These are phyloP conservation scores for Trametes punicea DNA, from an alignment of 768 basidiomycete species.

Conservation along the genomic window DNA sequence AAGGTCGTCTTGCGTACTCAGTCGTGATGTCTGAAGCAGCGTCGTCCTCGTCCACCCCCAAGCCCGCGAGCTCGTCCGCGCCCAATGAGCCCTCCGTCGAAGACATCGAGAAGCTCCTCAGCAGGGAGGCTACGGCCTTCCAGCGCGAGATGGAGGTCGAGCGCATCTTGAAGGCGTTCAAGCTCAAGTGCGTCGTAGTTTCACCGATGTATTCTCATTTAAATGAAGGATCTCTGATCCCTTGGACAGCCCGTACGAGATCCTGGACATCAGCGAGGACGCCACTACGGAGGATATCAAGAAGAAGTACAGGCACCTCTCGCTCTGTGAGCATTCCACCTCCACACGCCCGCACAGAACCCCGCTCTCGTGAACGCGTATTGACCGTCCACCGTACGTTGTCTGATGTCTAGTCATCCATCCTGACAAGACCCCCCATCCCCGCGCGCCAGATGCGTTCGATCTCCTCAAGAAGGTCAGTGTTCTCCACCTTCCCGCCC, in stretches of 20 bases:
- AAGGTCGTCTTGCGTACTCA: constrained; percentile 12
- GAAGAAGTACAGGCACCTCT: constrained; percentile 82
- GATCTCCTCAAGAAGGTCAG: constrained; percentile 88
- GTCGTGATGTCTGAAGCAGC: constrained; percentile 23
- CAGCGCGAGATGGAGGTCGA: constrained; percentile 88
- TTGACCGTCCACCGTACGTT: constrained; percentile 39
- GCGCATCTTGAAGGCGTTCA: constrained; percentile 91
- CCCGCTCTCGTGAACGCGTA: constrained; percentile 2
- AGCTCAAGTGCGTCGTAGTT: constrained; percentile 73
- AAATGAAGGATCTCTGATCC: not conserved
- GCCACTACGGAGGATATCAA: constrained; percentile 82
- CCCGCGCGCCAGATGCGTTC: constrained; percentile 87
- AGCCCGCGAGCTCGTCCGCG: constrained; percentile 16
- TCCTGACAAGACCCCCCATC: constrained; percentile 94
- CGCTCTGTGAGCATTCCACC: constrained; percentile 59
- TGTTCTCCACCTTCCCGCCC: not conserved
- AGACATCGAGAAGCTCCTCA: constrained; percentile 79
- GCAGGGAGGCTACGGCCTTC: constrained; percentile 78
- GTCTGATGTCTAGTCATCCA: constrained; percentile 75
- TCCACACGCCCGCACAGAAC: not conserved
- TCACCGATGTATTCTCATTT: not conserved
- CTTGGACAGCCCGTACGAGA: constrained; percentile 82
- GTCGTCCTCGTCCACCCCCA: constrained; percentile 22
- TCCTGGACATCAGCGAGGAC: constrained; percentile 73
- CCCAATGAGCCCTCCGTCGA: constrained; percentile 31